Evolutionary conservation across 352 stramenopile species (phyloP), one percentile per base, ranked within the genome.

Genomic region (Globisporangium alternatum): DNA sequence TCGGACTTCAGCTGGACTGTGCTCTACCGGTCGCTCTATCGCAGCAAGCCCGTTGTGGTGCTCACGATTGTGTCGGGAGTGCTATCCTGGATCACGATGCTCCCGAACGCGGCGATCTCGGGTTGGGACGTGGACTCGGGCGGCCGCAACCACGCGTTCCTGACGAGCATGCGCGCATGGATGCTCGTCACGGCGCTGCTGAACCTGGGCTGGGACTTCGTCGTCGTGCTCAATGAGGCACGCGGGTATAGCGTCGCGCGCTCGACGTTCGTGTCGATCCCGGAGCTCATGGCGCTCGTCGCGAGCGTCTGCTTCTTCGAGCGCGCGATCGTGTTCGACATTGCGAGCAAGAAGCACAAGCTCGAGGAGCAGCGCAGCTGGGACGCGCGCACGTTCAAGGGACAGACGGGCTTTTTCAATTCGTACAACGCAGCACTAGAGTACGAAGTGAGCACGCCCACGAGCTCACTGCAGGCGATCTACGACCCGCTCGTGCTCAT

Each of bases 21-120:
- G 45, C 58, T 89, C 19, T 86, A 83, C 49, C 69, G 80, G 9
- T 88, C 82, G 4, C 58, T 87, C 28, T 86, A 86, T 55, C 78
- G 74, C 22, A 89, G 80, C 21, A 52, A 57, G 0, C 54, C 55
- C 0, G 75, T 88, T 39, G 60, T 76, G 5, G 12, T 64, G 31
- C 72, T 88, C 54, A 85, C 78, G 10, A 57, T 83, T 0, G 13
- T 84, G 5, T 86, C 78, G 0, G 66, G 62, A 8, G 15, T 80
- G 12, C 67, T 84, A 3, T 91, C 79, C 22, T 89, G 82, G 82
- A 57, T 80, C 21, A 64, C 80, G 5, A 67, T 71, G 33, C 59
- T 86, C 25, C 78, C 77, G 3, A 80, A 86, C 33, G 72, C 79
- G 5, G 58, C 81, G 10, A 68, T 88, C 55, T 88, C 74, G 47